A percentile compares a stretch with the other conserved stretches of the same genome.
phyloP scores from a whole-genome alignment of 768 basidiomycete species.

The Pulveroboletus sp. region DNA sequence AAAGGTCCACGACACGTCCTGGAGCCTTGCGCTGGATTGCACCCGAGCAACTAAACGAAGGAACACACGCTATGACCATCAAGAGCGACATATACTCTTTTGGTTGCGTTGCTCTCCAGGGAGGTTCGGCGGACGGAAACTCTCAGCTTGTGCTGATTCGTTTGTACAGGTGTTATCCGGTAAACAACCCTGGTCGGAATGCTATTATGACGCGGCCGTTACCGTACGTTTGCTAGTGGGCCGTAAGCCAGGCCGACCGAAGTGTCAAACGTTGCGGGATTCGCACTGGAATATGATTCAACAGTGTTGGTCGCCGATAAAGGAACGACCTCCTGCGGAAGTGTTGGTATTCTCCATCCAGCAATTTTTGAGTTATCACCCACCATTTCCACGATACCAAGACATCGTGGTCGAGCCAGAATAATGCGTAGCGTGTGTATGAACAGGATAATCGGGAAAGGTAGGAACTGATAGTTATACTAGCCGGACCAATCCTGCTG shows the following conservation, averaged over 20 bases:
- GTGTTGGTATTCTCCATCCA: not conserved
- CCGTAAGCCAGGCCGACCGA: not conserved
- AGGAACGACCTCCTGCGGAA: not conserved
- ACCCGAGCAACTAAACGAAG: slow-evolving; percentile 30
- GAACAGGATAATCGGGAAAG: too few species aligned
- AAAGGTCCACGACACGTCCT: slow-evolving; percentile 25
- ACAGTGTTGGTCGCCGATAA: not conserved
- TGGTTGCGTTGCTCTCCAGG: slow-evolving; percentile 30
- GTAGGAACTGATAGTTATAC: too few species aligned
- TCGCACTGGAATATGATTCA: not conserved
- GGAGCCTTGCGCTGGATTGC: slow-evolving; percentile 44
- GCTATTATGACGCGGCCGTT: too few species aligned
- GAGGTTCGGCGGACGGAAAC: slow-evolving; percentile 1
- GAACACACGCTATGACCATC: not conserved
- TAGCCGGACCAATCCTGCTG: too few species aligned
- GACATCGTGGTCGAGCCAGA: not conserved
- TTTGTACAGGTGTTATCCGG: slow-evolving; percentile 24
- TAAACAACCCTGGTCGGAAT: slow-evolving; percentile 11
- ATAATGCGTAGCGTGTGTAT: too few species aligned
- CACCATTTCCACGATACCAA: not conserved
- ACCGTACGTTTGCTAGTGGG: not conserved
- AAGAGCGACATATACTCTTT: slow-evolving; percentile 19
- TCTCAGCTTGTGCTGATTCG: rapidly evolving
- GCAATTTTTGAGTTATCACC: not conserved
- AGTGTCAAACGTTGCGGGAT: not conserved